Evolutionary conservation across 345 rosid species (phyloP).

Genomic region (Syzygium aqueum): DNA sequence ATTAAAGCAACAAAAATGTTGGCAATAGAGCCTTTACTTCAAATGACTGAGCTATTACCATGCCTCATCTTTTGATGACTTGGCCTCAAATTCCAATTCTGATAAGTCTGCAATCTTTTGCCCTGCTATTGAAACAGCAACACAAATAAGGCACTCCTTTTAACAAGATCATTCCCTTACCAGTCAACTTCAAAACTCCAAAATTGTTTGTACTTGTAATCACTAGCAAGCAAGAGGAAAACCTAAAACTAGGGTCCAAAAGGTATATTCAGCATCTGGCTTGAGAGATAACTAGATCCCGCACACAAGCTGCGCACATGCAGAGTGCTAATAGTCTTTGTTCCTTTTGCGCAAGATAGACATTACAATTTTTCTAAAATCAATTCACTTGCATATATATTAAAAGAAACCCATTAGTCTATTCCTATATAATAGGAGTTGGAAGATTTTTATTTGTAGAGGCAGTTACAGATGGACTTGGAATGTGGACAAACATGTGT

Average conservation of each 20-base stretch:
- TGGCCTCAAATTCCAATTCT: slow-evolving; percentile 54
- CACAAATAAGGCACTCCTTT: neutral
- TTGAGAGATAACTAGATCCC: neutral
- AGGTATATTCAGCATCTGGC: neutral
- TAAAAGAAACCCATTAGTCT: neutral
- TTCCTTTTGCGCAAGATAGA: neutral
- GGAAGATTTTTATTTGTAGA: neutral
- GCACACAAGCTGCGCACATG: neutral
- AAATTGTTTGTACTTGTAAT: neutral
- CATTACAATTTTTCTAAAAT: neutral
- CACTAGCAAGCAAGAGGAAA: neutral
- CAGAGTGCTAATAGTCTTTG: neutral
- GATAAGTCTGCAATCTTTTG: slow-evolving; percentile 19
- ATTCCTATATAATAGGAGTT: neutral
- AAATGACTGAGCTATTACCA: slow-evolving; percentile 27
- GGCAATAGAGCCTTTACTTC: neutral
- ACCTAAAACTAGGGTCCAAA: neutral
- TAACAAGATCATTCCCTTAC: neutral
- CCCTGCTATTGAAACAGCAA: slow-evolving; percentile 13
- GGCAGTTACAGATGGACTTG: neutral
- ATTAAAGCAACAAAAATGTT: neutral
- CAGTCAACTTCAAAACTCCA: neutral
- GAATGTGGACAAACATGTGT: neutral
- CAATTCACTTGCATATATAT: neutral
- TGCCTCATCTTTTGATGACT: slow-evolving; percentile 65